Evolutionary conservation across 495 filamentous ascomycete species (phyloP), one percentile per base, ranked within the genome.

Genomic region (Trichoderma erinaceum): DNA sequence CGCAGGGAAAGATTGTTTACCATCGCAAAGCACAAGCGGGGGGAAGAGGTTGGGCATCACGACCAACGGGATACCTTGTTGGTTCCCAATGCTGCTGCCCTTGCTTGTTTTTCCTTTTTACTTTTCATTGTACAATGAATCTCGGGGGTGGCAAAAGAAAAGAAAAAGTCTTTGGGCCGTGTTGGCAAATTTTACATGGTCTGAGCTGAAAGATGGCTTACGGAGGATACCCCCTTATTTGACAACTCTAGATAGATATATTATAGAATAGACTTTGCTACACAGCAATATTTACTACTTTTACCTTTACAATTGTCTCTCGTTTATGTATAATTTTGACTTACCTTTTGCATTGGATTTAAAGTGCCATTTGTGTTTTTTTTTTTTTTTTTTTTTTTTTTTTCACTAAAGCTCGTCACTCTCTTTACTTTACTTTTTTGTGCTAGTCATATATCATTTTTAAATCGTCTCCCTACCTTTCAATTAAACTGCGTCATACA

Each of bases 201-300:
- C 56, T 32, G 56, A 32, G 56, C 56, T 61, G 27, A 61, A 32
- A 32, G 27, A 61, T 61, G 18, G 44, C 18, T 21, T 61, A 13
- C 27, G 56, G 56, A 61, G 56, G 56, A 61, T 61, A 61, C 56
- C 23, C 27, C 56, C 18, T 25, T 61, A 15, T 25, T 23, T n/a
- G 18, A n/a, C 27, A 11, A 29, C 23, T 29, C 25, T 61, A 61
- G 56, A 61, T 61, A 61, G 56, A 61, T 21, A 61, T 27, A 61
- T 32, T 61, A 61, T 61, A 61, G 56, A 61, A 61, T 61, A 29
- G 56, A 61, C 56, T 61, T 38, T 61, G 56, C 56, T 61, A 29
- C 56, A 61, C 56, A 18, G 56, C 56, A 61, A 61, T 4, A n/a
- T 38, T 38, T n/a, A 52, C 21, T 46, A n/a, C 29, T 52, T n/a